Evolutionary conservation across 768 basidiomycete species (phyloP), one percentile per base, ranked within the genome.

Genomic region (Dioszegia hungarica): DNA sequence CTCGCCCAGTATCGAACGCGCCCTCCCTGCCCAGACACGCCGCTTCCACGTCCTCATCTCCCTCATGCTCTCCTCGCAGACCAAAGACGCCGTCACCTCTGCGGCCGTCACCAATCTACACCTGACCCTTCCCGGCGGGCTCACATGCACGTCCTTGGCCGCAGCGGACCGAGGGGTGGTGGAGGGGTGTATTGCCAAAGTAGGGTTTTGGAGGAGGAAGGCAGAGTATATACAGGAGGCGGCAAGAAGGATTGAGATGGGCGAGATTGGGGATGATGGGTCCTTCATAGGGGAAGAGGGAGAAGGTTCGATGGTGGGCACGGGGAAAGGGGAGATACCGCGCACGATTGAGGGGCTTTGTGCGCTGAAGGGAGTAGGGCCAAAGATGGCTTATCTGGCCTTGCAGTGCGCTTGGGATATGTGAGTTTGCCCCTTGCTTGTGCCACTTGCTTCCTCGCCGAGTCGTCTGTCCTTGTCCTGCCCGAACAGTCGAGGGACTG

Each of bases 1-100:
- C 36, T 63, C 31, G 24, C 33, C 45, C 38, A 24, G 22, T 48
- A 31, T 70, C 33, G 36, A 36, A 24, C 49, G 34, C 37, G 3
- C 36, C 36, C 49, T 51, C 49, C 49, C 49, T 14, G 34, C 49
- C 19, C 34, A 93, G 90, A 90, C 85, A 54, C 81, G 83, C 47
- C 85, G 93, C 2, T 88, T 90, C 58, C 81, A 88, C 9, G 89
- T 87, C 3, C 84, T 99, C 20, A 83, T 99, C 6, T 90, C 92
- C 2, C 80, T 99, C 41, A 95, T 97, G 90, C 82, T 98, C 1
- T 91, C 89, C 10, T 90, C 90, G 1, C 94, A 98, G 73, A 97
- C 94, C 3, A 97, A 93, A 60, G 92, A 94, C 70, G 85, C 89
- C 65, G 86, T 91, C 17, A 90, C 88, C 0, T 83, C 88, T 54